A percentile compares a stretch with the other conserved stretches of the same genome.
Conservation (phyloP, 192 early-diverging fungal species). For the Coemansia sp. region DNA sequence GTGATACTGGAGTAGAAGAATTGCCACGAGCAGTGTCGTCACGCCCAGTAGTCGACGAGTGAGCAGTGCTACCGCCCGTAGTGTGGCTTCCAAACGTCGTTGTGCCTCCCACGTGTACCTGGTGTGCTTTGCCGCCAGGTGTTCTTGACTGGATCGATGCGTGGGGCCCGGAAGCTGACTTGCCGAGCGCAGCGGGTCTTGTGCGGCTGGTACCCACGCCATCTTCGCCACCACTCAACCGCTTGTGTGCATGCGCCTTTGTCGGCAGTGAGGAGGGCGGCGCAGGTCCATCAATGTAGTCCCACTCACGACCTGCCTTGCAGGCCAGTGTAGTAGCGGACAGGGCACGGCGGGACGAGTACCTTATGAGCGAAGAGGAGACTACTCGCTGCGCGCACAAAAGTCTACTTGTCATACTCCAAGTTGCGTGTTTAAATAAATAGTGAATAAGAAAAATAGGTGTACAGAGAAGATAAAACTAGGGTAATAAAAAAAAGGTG, state of each 20-base stretch:
- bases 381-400: conserved; percentile 21
- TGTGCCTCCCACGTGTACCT: not conserved
- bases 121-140: conserved; percentile 9
- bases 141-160: conserved; percentile 13
- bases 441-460: not conserved
- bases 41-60: conserved; percentile 15
- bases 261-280: not conserved
- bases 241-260: conserved; percentile 1
- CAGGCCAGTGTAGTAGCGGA: conserved; percentile 8
- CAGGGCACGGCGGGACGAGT: conserved; percentile 18
- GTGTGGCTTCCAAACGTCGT: conserved; percentile 12
- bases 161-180: not conserved
- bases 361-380: conserved; percentile 8
- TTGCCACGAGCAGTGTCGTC: conserved; percentile 19
- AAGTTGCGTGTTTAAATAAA: not conserved
- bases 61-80: conserved; percentile 19
- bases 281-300: conserved; percentile 46
- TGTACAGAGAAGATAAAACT: not conserved
- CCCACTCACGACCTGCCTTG: conserved; percentile 53
- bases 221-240: not conserved
- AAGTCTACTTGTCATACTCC: conserved; percentile 34
- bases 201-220: not conserved
- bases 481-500: not conserved
- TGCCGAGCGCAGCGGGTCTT: not conserved
- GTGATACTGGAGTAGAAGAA: conserved; percentile 13